Conservation (phyloP, 257 asterid species). For the Jasminum sambac region DNA sequence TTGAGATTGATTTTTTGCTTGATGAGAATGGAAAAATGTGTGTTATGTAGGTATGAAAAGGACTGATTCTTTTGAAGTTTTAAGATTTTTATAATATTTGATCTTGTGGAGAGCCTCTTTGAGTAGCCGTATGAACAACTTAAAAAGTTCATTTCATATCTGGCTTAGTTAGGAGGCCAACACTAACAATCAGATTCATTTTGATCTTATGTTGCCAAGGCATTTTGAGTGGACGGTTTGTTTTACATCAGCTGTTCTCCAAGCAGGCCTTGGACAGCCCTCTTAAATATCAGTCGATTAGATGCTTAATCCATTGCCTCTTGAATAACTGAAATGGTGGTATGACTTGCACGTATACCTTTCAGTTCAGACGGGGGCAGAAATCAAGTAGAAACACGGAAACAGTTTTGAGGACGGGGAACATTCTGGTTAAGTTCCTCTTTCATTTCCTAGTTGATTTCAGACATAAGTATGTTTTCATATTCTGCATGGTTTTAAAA, state of each 20-base stretch:
- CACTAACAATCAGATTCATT: not conserved
- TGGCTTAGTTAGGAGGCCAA: conserved; percentile 40
- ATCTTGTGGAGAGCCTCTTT: not conserved
- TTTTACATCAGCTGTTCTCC: conserved; percentile 20
- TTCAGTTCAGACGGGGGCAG: conserved; percentile 31
- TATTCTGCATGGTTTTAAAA: not conserved
- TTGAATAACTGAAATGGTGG: conserved; percentile 26
- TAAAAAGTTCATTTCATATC: conserved; percentile 16
- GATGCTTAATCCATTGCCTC: conserved; percentile 17
- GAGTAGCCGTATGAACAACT: conserved; percentile 22
- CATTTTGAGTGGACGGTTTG: conserved; percentile 28
- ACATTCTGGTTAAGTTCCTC: not conserved
- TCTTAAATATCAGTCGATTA: not conserved
- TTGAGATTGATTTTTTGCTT: conserved; percentile 12
- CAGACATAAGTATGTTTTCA: not conserved
- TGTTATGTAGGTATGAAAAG: not conserved
- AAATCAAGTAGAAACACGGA: conserved; percentile 7
- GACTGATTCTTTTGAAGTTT: not conserved
- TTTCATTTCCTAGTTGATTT: not conserved
- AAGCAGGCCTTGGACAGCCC: conserved; percentile 30
- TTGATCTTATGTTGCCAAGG: conserved; percentile 13
- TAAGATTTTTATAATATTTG: not conserved
- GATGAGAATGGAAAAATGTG: not conserved
- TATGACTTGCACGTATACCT: conserved; percentile 20
- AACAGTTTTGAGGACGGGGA: not conserved